Evolutionary conservation across 345 rosid species (phyloP), one percentile per base, ranked within the genome.

Genomic region (Eucalyptus microcorys): DNA sequence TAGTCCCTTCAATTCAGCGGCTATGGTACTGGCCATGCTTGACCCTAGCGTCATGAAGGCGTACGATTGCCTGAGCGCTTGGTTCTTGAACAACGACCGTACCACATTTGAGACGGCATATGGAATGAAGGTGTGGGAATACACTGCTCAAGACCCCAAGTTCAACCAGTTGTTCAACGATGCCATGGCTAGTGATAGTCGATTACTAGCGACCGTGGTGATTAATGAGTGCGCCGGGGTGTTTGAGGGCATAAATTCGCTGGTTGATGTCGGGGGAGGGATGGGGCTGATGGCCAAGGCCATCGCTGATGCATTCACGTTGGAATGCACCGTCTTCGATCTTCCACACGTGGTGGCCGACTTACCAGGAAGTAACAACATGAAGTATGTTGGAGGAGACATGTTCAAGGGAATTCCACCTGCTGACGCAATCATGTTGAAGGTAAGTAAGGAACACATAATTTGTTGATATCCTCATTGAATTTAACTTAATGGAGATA

Each of bases 201-300:
- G 24, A 52, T 52, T 19, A 7, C 57, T 52, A 24, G 57, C 24
- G 10, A 52, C 55, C 4, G 57, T 7, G 24, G 57, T 19, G 57
- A 19, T 52, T 52, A 52, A 19, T 52, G 57, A 52, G 57, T 52
- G 57, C 10, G 9, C 57, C 1, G 4, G 8, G 61, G 42, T 87
- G 16, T 92, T 92, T 52, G 90, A 91, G 93, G 92, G 61, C 34
- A 52, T 90, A 87, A 48, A 24, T 2, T 90, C 93, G 4, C 30
- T 93, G 43, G 93, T 92, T 17, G 93, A 93, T 84, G 91, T 92
- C 7, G 93, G 93, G 1, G 94, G 92, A 3, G 93, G 93, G 37
- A 91, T 90, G 1, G 94, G 93, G 57, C 88, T 42, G 10, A 11
- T 88, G 85, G 87, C 89, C 10, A 91, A 68, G 90, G 81, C 88